These are phyloP conservation scores for Ziziphus jujuba DNA, from an alignment of 306 rosid species.

Conservation along the genomic window DNA sequence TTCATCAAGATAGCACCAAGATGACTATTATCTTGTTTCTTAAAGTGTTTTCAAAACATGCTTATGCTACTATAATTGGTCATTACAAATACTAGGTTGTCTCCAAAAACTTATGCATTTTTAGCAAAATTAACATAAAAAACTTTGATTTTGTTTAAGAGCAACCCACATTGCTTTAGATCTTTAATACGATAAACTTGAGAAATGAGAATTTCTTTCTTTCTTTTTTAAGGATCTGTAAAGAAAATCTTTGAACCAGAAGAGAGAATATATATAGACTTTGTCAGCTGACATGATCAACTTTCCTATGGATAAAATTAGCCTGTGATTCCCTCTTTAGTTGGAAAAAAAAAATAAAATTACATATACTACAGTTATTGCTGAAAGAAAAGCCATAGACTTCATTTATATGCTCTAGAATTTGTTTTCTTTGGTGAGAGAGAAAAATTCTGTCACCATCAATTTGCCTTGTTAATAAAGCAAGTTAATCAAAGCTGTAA, in stretches of 20 bases:
- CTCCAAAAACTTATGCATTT: neutral
- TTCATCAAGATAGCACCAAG: neutral
- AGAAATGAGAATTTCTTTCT: neutral
- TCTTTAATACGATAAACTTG: neutral
- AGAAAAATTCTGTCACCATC: slow-evolving; percentile 4
- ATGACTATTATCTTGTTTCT: neutral
- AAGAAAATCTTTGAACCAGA: no score
- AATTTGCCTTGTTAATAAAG: neutral
- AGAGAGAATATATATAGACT: no score
- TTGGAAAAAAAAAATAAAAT: no score
- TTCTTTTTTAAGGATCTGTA: no score
- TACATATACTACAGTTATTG: no score
- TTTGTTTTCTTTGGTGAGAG: neutral
- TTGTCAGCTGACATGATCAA: no score
- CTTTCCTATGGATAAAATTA: no score
- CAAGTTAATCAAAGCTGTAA: slow-evolving; percentile 18
- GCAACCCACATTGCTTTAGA: no score
- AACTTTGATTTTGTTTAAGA: neutral
- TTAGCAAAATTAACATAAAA: neutral
- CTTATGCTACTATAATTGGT: neutral
- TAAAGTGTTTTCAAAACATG: neutral
- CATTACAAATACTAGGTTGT: neutral
- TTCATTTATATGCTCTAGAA: neutral
- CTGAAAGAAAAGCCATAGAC: neutral
- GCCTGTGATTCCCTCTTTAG: no score